Percentiles rank a stretch among this genome's conserved stretches.
These are phyloP conservation scores for Boletus edulis DNA, from an alignment of 768 basidiomycete species.

Conservation along the genomic window DNA sequence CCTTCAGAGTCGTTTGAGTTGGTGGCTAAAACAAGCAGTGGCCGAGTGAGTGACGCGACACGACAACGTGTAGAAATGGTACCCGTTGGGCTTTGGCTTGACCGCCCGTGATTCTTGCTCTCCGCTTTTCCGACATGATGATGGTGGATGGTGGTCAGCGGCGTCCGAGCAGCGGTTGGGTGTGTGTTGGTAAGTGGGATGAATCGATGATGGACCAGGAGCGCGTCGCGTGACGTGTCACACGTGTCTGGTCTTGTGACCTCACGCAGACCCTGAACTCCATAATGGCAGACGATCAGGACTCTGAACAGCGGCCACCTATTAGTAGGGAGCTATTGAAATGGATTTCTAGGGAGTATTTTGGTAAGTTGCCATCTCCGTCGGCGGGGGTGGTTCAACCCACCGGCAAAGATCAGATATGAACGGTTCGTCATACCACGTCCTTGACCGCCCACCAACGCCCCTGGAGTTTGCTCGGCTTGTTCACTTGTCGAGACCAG, in stretches of 20 bases:
- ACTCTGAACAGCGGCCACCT: constrained; percentile 12
- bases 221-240: constrained; percentile 30
- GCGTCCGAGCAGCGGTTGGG: background rate
- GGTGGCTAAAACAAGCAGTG: constrained; percentile 6
- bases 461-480: constrained; percentile 68
- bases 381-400: background rate
- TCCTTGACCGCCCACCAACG: constrained; percentile 55
- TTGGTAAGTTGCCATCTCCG: constrained; percentile 18
- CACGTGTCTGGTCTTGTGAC: constrained; percentile 8
- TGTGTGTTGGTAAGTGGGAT: background rate
- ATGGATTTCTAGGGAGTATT: constrained; percentile 41
- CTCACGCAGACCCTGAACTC: background rate
- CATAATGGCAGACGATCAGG: constrained; percentile 10
- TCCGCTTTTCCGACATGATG: constrained; percentile 27
- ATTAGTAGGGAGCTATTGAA: constrained; percentile 18
- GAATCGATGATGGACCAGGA: too few species aligned
- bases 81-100: constrained; percentile 19
- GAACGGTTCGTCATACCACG: constrained; percentile 53
- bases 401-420: constrained; percentile 40
- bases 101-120: constrained; percentile 12
- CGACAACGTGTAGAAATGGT: background rate
- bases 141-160: background rate
- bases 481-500: constrained; percentile 68
- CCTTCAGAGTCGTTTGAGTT: constrained; percentile 28
- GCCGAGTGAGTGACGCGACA: constrained; percentile 7